Evolutionary conservation across 108 stramenopile species (phyloP), one percentile per base, ranked within the genome.

Genomic region (Cyclotella baltica): DNA sequence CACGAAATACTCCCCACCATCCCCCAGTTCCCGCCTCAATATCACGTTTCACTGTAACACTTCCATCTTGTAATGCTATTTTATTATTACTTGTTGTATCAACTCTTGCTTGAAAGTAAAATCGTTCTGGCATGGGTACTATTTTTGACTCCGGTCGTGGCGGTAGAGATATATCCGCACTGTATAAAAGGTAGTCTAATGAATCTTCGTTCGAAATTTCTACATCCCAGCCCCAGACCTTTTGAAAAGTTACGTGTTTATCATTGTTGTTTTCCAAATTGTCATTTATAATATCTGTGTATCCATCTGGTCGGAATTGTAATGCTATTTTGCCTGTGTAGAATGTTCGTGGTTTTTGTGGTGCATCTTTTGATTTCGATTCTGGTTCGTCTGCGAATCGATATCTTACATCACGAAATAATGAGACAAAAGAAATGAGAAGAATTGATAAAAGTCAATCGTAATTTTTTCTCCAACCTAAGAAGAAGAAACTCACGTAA

Each of bases 201-300:
- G 67, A 56, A 55, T 88, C 88, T 48, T 87, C 78, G 40, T 47
- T 72, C 48, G 86, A 85, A 10, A 40, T 67, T 73, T 91, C 90
- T 18, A 75, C 31, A 52, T 91, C 90, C 90, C 90, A 91, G 13
- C 90, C 90, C 90, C 90, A 91, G 0, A 85, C 63, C 47, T 91
- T 91, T 36, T 47, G 18, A 46, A 90, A 83, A 16, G 23, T 71
- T 10, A 29, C 30, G 10, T 30, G 37, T 18, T 2, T 30, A 23
- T 38, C 31, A 34, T 34, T 25, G 15, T 3, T n/a, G 10, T 16
- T 19, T 27, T 48, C 23, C 18, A 31, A 25, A 0, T 13, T 29
- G 11, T 5, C 10, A 9, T 27, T 9, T 22, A 73, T 27, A 33
- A 86, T 61, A 28, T 72, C 58, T 9, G 86, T 85, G 75, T 88